Base-by-base conservation (phyloP, 805 yeast species). In the Metschnikowia proteae region DNA sequence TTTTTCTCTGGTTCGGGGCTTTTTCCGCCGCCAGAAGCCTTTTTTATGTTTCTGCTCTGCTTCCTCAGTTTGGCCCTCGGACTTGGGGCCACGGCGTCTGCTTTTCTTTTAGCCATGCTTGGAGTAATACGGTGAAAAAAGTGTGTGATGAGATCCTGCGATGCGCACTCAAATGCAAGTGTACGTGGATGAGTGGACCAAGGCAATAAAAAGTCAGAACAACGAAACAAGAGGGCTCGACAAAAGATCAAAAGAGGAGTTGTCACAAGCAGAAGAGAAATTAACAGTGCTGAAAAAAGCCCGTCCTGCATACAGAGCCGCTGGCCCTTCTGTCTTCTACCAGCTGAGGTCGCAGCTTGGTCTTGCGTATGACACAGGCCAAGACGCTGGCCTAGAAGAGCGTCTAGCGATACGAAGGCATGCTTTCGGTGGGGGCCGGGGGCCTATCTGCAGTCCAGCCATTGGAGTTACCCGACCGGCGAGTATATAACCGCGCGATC, bases 71-170 rank as follows among this genome's bases (percentile, higher is more conserved):
- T 46, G 51, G 47, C 55, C 23, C 9, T 28, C 13, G 45, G 39
- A 26, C 31, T 43, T 1, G 43, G 6, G 13, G 45, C 34, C 13
- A 36, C 46, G 17, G 32, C 38, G 3, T 30, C 43, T 10, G 49
- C 40, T 36, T 55, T 60, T 56, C 64, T 60, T 49, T 65, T 67
- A 6, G 60, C 56, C 54, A 54, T 50, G 25, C 45, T 40, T 34
- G 17, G 30, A 37, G 39, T 37, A 37, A 10, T 43, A 9, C 4
- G 29, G 36, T 28, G 41, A 35, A 43, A 33, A 28, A 32, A 36
- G 30, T 33, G 27, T 37, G 48, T 34, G 51, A 48, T 48, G 51
- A 42, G 50, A 33, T 38, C 40, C 45, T 49, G 49, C 49, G 35
- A n/a, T 17, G 41, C 28, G 55, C 43, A 22, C 37, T 10, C 4